Evolutionary conservation across 306 rosid species (phyloP).

Genomic region (Prunus mume): DNA sequence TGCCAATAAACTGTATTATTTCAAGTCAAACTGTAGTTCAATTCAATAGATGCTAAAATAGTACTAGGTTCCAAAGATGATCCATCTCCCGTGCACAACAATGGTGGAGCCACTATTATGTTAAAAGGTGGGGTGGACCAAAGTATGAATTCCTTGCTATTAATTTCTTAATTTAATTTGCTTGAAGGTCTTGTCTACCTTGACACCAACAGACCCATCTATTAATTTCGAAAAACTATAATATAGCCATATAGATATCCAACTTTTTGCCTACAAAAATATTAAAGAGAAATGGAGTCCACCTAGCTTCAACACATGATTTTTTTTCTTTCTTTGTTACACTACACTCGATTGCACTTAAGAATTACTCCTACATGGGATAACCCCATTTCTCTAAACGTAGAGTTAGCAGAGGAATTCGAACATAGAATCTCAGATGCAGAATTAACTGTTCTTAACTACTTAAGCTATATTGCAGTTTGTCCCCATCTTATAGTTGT

Average conservation of each 20-base stretch:
- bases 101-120: background rate
- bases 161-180: background rate
- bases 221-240: background rate
- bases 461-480: no score
- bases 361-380: no score
- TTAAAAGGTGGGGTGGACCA: background rate
- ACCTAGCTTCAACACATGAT: no score
- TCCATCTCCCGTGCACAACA: background rate
- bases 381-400: no score
- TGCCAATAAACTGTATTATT: no score
- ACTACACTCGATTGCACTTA: no score
- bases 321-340: no score
- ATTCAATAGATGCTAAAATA: no score
- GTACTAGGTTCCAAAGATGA: background rate
- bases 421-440: rapidly evolving
- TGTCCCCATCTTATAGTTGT: no score
- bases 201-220: background rate
- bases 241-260: background rate
- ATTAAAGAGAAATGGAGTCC: no score
- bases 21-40: no score
- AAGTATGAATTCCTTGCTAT: background rate
- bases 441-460: rapidly evolving
- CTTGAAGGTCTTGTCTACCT: background rate
- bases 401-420: no score
- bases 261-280: background rate